Conservation (phyloP, 2,329 filamentous ascomycete genomes). For the Pseudogymnoascus sp. region DNA sequence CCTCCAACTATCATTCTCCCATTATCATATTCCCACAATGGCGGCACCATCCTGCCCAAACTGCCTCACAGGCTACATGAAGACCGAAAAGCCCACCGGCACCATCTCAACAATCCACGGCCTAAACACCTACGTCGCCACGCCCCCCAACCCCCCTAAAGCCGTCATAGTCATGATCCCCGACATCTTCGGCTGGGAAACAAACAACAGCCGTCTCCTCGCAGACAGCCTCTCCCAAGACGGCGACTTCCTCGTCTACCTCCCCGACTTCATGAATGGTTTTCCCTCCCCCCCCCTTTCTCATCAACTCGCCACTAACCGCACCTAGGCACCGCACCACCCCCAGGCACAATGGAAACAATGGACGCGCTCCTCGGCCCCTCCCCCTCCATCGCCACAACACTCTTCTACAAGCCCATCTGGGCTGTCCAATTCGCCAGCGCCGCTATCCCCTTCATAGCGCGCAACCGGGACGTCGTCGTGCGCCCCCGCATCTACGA, state of each 20-base stretch:
- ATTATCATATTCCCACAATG: conserved; percentile 22
- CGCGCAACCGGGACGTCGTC: background rate
- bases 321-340: background rate
- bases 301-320: background rate
- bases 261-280: conserved; percentile 43
- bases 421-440: background rate
- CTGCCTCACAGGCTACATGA: conserved; percentile 30
- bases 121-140: conserved; percentile 35
- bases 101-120: conserved; percentile 34
- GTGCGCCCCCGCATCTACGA: background rate
- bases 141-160: conserved; percentile 25
- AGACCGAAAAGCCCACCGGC: conserved; percentile 32
- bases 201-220: conserved; percentile 38
- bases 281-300: no score
- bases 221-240: conserved; percentile 39
- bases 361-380: conserved; percentile 2
- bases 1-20: background rate
- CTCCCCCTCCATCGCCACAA: background rate
- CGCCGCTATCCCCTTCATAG: background rate
- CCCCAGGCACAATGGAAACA: background rate
- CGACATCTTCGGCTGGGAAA: conserved; percentile 41
- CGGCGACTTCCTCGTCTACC: conserved; percentile 35
- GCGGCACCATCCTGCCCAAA: conserved; percentile 12
- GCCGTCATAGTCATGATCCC: conserved; percentile 39
- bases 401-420: background rate